A percentile compares a stretch with the other conserved stretches of the same genome.
Evolutionary conservation across 495 filamentous ascomycete species (phyloP).

Genomic region (Podospora conica): DNA sequence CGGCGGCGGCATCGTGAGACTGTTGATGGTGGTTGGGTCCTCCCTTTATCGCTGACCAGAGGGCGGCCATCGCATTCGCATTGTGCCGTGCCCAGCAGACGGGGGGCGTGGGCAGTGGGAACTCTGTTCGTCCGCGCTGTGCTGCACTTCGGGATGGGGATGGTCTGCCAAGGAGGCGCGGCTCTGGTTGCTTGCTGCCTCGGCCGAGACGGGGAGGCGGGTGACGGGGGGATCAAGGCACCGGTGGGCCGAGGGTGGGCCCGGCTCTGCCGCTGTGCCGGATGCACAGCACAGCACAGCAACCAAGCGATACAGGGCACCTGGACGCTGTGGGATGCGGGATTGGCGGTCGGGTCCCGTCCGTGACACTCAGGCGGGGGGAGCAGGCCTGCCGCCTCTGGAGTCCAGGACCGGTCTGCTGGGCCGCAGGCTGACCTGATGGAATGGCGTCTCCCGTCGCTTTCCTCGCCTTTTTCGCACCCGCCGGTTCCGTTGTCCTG

Average conservation of each 20-base stretch:
- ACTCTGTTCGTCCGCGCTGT: neutral
- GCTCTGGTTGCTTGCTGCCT: neutral
- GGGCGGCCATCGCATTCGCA: constrained; percentile 15
- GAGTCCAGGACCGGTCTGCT: neutral
- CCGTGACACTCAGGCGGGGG: too few relatives aligned
- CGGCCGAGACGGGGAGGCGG: neutral
- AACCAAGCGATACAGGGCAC: neutral
- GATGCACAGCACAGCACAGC: neutral
- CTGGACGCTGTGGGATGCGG: neutral
- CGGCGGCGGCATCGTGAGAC: constrained; percentile 1
- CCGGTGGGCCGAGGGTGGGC: constrained; percentile 5
- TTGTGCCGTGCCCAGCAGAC: neutral
- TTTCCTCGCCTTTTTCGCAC: neutral
- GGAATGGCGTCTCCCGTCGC: neutral
- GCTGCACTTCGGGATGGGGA: neutral
- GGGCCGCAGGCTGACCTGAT: neutral
- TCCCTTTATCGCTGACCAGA: constrained; percentile 24
- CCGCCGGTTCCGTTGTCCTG: constrained; percentile 1
- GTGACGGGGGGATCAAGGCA: neutral
- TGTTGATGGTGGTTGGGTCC: constrained; percentile 3
- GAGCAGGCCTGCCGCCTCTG: too few relatives aligned
- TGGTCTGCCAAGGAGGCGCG: neutral
- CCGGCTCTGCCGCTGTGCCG: constrained; percentile 9
- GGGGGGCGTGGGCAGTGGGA: neutral
- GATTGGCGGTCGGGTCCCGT: too few relatives aligned